Evolutionary conservation across 2,329 filamentous ascomycete genomes (phyloP).

Genomic region (Arthrocladium fulminans): DNA sequence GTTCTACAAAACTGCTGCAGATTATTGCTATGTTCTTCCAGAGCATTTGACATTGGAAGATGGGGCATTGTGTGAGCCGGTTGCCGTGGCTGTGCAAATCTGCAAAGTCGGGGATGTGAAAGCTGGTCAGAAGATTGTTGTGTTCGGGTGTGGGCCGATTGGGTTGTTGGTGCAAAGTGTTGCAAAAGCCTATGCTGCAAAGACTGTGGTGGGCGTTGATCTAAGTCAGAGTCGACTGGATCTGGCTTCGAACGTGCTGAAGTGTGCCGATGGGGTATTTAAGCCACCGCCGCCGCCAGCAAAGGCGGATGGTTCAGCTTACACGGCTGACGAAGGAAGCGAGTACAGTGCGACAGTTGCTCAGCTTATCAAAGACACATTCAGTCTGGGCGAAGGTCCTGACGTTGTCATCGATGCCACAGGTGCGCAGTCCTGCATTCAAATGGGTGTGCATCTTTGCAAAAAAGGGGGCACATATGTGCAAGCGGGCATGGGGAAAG

Average conservation of each 20-base stretch:
- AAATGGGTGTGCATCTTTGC: conserved; percentile 37
- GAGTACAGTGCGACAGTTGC: conserved; percentile 34
- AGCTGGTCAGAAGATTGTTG: conserved; percentile 36
- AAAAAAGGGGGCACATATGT: conserved; percentile 43
- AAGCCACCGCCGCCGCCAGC: conserved; percentile 28
- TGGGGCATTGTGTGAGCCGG: conserved; percentile 46
- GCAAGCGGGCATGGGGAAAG: conserved; percentile 45
- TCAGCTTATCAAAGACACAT: conserved; percentile 31
- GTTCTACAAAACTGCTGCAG: conserved; percentile 40
- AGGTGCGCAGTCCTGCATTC: conserved; percentile 41
- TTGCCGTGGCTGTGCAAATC: conserved; percentile 45
- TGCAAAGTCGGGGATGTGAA: conserved; percentile 34
- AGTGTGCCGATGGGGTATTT: conserved; percentile 35
- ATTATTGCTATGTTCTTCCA: conserved; percentile 42
- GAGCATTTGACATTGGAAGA: conserved; percentile 41
- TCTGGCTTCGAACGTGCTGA: conserved; percentile 37
- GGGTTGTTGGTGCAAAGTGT: conserved; percentile 41
- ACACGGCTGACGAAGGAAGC: conserved; percentile 25
- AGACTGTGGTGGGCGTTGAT: conserved; percentile 41
- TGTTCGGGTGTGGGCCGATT: conserved; percentile 45
- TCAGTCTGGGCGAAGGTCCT: conserved; percentile 36
- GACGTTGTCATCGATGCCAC: conserved; percentile 45
- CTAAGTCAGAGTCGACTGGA: conserved; percentile 34
- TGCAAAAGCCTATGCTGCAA: conserved; percentile 38
- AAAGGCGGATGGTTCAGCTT: background rate